Conservation (phyloP, 116 monocot genomes). For the Papilionanthe hybrid region DNA sequence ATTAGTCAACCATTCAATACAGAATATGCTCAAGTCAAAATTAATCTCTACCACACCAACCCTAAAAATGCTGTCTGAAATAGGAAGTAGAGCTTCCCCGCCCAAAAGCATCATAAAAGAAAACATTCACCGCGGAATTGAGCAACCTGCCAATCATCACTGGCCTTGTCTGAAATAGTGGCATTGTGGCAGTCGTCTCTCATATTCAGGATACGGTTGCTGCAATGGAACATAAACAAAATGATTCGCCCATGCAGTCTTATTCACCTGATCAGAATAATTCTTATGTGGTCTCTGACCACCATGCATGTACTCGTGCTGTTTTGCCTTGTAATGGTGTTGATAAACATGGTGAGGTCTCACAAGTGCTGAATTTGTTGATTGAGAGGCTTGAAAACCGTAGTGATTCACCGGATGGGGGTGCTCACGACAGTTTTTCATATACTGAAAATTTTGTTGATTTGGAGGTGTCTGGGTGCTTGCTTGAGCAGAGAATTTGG, state of each 20-base stretch:
- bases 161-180: not conserved
- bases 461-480: not conserved
- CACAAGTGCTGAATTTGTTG: not conserved
- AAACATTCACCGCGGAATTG: not conserved
- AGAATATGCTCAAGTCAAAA: no score
- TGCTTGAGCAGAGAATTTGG: not conserved
- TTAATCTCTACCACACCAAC: no score
- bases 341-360: not conserved
- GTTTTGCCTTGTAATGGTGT: not conserved
- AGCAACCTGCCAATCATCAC: not conserved
- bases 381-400: not conserved
- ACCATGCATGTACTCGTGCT: not conserved
- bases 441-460: not conserved
- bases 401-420: not conserved
- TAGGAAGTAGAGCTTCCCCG: no score
- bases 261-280: not conserved
- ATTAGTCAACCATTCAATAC: no score
- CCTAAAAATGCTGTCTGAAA: no score
- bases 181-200: not conserved
- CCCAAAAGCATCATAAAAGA: not conserved
- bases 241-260: not conserved
- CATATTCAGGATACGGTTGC: not conserved
- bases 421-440: not conserved
- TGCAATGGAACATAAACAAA: not conserved
- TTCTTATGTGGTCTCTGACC: not conserved